Conservation (phyloP, 345 rosid genomes). For the Carallia pectinifolia region DNA sequence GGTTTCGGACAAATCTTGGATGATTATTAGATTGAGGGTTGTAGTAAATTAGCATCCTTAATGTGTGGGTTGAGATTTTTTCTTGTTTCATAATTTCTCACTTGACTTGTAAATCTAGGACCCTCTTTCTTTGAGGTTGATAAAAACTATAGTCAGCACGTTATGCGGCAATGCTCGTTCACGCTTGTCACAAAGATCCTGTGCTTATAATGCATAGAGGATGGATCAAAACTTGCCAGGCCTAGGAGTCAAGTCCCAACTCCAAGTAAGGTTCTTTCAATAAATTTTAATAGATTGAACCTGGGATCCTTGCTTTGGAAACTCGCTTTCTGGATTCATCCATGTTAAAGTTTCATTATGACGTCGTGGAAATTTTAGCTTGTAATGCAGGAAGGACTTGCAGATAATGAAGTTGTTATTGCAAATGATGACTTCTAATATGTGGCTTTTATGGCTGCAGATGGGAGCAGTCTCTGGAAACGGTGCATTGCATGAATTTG, state of each 20-base stretch:
- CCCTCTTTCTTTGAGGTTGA: slow-evolving; percentile 18
- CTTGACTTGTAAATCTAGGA: slow-evolving; percentile 22
- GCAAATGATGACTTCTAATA: background rate
- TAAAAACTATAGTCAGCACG: background rate
- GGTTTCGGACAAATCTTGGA: background rate
- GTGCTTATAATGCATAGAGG: slow-evolving; percentile 17
- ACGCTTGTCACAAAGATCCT: slow-evolving; percentile 2
- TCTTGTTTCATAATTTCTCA: slow-evolving; percentile 13
- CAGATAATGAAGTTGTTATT: background rate
- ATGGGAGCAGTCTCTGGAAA: slow-evolving; percentile 46
- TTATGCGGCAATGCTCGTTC: slow-evolving; percentile 12
- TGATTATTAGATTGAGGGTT: background rate
- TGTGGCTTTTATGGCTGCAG: slow-evolving; percentile 27
- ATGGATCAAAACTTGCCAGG: slow-evolving; percentile 49
- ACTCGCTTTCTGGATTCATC: no score
- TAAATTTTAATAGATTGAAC: background rate
- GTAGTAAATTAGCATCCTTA: background rate
- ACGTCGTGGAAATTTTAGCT: background rate
- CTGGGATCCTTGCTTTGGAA: background rate
- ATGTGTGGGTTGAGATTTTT: slow-evolving; percentile 4
- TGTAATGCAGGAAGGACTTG: background rate
- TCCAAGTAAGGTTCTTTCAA: slow-evolving; percentile 37
- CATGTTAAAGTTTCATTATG: no score
- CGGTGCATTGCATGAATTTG: slow-evolving; percentile 29
- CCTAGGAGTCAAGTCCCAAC: slow-evolving; percentile 26